phyloP scores from a whole-genome alignment of 2,329 filamentous ascomycete genomes.

The Lizonia empirigonia region DNA sequence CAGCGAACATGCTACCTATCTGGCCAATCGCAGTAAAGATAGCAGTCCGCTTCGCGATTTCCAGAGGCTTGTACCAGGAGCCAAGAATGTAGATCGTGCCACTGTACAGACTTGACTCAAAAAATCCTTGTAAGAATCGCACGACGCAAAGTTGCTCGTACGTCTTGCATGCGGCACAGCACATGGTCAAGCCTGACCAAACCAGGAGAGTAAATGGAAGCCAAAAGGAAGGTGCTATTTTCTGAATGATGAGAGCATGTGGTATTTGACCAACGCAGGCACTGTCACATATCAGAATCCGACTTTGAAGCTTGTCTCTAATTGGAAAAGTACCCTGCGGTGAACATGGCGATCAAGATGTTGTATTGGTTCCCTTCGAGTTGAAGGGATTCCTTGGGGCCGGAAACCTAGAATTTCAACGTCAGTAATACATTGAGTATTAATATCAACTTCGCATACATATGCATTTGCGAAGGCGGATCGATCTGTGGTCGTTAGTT shows the following conservation, averaged over 20 bases:
- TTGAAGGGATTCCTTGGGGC: conserved; percentile 32
- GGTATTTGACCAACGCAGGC: conserved; percentile 39
- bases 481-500: conserved; percentile 19
- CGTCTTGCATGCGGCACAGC: conserved; percentile 34
- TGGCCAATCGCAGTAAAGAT: conserved; percentile 40
- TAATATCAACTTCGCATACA: conserved; percentile 11
- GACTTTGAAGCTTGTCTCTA: too few species aligned
- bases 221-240: conserved; percentile 36
- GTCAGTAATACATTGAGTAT: background rate
- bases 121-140: conserved; percentile 36
- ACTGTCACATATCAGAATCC: conserved; percentile 6
- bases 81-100: conserved; percentile 40
- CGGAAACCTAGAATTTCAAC: conserved; percentile 25
- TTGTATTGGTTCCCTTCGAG: conserved; percentile 38
- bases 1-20: conserved; percentile 41
- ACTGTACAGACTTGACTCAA: conserved; percentile 37
- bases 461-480: conserved; percentile 41
- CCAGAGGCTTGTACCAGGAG: conserved; percentile 37
- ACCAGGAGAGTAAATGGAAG: conserved; percentile 36
- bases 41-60: conserved; percentile 39
- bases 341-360: conserved; percentile 38
- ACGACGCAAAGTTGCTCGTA: conserved; percentile 36
- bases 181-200: conserved; percentile 40
- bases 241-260: conserved; percentile 38
- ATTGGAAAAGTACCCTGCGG: conserved; percentile 25